phyloP scores from a whole-genome alignment of 768 basidiomycete genomes.

The Lentinula sp. region DNA sequence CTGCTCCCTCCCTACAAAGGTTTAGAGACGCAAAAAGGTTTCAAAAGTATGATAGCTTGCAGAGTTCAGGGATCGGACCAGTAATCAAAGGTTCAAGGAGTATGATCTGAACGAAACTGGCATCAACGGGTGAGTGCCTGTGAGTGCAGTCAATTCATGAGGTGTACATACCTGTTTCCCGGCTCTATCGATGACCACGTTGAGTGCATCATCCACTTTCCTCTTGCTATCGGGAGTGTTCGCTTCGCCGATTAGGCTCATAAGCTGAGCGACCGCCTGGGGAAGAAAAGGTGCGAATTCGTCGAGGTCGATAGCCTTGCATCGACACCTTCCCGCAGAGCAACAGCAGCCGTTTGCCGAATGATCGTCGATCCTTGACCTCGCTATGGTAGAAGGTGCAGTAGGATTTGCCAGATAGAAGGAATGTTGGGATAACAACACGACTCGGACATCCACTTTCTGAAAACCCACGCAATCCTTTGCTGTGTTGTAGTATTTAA shows the following conservation, averaged over 20 bases:
- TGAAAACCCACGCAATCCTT: conserved; percentile 92
- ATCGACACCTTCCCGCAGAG: conserved; percentile 79
- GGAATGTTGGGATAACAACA: conserved; percentile 54
- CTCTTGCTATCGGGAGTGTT: conserved; percentile 75
- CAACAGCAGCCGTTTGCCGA: conserved; percentile 75
- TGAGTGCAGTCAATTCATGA: neutral
- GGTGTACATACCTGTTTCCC: conserved; percentile 28
- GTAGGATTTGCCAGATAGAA: conserved; percentile 74
- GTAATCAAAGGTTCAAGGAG: conserved; percentile 60
- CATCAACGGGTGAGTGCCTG: neutral
- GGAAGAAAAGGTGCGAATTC: conserved; percentile 68
- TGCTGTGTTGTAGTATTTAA: conserved; percentile 89
- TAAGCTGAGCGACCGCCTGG: conserved; percentile 53
- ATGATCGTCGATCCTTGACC: conserved; percentile 73
- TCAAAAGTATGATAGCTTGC: conserved; percentile 33
- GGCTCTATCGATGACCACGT: conserved; percentile 58
- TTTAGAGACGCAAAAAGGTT: conserved; percentile 9
- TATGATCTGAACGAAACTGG: conserved; percentile 48
- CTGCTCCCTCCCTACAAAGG: conserved; percentile 49
- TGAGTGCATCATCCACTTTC: conserved; percentile 64
- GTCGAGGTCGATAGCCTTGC: conserved; percentile 51
- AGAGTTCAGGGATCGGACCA: conserved; percentile 62
- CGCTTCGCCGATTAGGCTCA: conserved; percentile 66
- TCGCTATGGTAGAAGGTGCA: conserved; percentile 68
- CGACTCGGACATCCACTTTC: conserved; percentile 78